A percentile compares a stretch with the other conserved stretches of the same genome.
Evolutionary conservation across 2,329 filamentous ascomycete genomes (phyloP).

Genomic region (Corinectria fuckeliana): DNA sequence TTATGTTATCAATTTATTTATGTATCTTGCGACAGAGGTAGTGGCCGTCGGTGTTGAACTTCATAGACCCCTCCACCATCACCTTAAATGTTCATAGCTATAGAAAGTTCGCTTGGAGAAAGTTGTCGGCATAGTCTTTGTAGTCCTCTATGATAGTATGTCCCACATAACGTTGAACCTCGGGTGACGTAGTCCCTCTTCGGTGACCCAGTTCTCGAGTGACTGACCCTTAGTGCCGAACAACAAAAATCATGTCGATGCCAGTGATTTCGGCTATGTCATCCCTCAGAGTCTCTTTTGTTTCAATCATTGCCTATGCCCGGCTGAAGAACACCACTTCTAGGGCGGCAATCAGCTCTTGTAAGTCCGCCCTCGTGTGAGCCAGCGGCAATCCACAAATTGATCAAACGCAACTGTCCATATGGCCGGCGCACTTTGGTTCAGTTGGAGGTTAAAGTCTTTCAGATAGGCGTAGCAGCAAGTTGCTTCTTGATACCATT

Average conservation of each 20-base stretch:
- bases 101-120: neutral
- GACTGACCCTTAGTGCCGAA: neutral
- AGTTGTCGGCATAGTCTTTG: neutral
- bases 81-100: neutral
- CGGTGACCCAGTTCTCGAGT: neutral
- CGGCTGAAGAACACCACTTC: conserved; percentile 13
- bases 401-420: neutral
- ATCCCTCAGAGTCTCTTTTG: conserved; percentile 6
- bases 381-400: conserved; percentile 4
- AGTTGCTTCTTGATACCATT: conserved; percentile 17
- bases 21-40: no score
- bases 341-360: conserved; percentile 5
- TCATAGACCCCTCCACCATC: neutral
- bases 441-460: conserved; percentile 9
- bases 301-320: conserved; percentile 13
- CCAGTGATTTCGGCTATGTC: conserved; percentile 10
- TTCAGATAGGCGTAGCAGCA: conserved; percentile 24
- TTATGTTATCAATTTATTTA: no score
- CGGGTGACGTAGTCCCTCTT: neutral
- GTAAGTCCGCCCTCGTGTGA: conserved; percentile 24
- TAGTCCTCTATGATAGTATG: neutral
- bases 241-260: conserved; percentile 6
- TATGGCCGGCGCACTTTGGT: neutral
- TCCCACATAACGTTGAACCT: neutral
- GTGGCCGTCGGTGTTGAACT: no score